Evolutionary conservation across 2,329 filamentous ascomycete genomes (phyloP).

Genomic region (Dactylellina sp.): DNA sequence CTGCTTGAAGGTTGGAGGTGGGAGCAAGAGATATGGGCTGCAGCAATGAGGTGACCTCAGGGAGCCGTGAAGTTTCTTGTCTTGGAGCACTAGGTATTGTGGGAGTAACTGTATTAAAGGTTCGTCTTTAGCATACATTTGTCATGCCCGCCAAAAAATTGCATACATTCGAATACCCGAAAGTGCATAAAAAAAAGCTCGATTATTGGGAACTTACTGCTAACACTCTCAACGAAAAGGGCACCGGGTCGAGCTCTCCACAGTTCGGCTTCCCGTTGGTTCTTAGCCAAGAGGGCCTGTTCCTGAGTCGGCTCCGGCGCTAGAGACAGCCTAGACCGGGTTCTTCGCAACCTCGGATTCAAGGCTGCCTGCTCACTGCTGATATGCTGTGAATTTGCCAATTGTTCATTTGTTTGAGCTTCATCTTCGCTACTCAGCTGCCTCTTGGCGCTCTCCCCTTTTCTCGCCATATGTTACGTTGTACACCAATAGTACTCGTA

Average conservation of each 20-base stretch:
- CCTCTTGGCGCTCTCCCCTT: conserved; percentile 40
- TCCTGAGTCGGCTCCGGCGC: background rate
- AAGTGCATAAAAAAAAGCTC: background rate
- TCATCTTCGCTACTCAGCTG: conserved; percentile 22
- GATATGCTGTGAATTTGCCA: background rate
- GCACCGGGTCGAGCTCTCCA: conserved; percentile 10
- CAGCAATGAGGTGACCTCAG: conserved; percentile 12
- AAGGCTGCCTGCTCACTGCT: conserved; percentile 9
- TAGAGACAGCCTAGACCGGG: conserved; percentile 15
- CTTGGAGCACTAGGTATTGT: background rate
- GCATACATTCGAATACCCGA: background rate
- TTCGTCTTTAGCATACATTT: background rate
- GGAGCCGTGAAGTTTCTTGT: background rate
- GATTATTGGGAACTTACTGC: conserved; percentile 22
- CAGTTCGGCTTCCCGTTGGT: conserved; percentile 12
- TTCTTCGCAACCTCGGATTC: conserved; percentile 23
- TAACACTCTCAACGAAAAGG: conserved; percentile 19
- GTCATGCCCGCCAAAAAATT: no score
- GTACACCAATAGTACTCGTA: no score
- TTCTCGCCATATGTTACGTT: conserved; percentile 31
- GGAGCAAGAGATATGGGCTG: conserved; percentile 4
- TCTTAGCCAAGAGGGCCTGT: conserved; percentile 14
- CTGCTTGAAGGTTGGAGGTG: background rate
- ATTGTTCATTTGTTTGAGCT: background rate
- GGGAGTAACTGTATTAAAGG: conserved; percentile 2